Conservation (phyloP, 495 filamentous ascomycete species). For the Aspergillus cristatus region DNA sequence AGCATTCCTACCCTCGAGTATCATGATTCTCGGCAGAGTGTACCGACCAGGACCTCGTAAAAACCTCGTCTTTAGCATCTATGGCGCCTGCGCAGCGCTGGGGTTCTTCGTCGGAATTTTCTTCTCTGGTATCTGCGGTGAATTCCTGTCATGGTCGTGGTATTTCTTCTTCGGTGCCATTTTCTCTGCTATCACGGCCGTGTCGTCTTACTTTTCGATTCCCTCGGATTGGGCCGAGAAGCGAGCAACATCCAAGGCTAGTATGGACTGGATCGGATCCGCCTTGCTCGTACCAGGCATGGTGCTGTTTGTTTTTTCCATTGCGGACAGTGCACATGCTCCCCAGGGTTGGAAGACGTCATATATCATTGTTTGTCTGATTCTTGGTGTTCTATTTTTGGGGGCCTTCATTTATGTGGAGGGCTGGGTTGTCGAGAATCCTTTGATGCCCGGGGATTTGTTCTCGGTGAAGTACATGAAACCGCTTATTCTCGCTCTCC, state of each 20-base stretch:
- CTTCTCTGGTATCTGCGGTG: constrained; percentile 59
- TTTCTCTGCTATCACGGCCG: constrained; percentile 38
- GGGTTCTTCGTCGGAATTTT: constrained; percentile 82
- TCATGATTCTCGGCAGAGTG: constrained; percentile 70
- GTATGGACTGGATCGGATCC: constrained; percentile 67
- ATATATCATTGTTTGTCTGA: constrained; percentile 42
- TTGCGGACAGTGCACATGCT: constrained; percentile 66
- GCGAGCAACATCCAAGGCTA: constrained; percentile 28
- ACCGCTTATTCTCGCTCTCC: constrained; percentile 54
- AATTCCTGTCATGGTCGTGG: constrained; percentile 61
- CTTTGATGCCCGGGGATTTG: constrained; percentile 64
- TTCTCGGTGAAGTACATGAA: constrained; percentile 68
- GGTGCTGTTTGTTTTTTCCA: constrained; percentile 66
- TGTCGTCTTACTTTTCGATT: constrained; percentile 53
- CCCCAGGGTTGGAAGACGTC: constrained; percentile 62
- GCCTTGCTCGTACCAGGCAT: constrained; percentile 55
- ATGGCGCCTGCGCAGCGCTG: constrained; percentile 65
- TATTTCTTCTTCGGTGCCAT: constrained; percentile 73
- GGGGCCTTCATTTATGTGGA: constrained; percentile 59
- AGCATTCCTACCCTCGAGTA: constrained; percentile 65
- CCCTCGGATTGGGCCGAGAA: constrained; percentile 53
- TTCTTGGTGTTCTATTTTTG: constrained; percentile 49
- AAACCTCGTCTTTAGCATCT: constrained; percentile 75
- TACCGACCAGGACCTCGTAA: constrained; percentile 82
- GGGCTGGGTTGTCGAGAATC: constrained; percentile 62